Percentiles rank a stretch among this genome's conserved stretches.
phyloP scores from a whole-genome alignment of 176 grass and related monocot genomes.

The Triticum urartu region DNA sequence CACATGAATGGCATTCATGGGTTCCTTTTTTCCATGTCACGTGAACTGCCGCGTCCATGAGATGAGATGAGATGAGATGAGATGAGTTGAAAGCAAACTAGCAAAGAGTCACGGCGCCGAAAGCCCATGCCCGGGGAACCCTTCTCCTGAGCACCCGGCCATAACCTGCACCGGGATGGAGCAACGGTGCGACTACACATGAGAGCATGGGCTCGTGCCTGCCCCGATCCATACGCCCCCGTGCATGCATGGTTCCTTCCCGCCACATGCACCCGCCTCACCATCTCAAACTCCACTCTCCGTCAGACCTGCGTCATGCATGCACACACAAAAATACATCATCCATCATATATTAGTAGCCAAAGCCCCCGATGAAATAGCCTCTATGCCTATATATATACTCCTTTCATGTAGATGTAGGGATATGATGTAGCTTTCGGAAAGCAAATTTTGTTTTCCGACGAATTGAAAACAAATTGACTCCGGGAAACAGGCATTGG shows the following conservation, averaged over 20 bases:
- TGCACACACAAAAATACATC: neutral
- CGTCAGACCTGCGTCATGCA: conserved; percentile 23
- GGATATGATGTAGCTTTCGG: neutral
- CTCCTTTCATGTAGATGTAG: no score
- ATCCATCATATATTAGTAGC: neutral
- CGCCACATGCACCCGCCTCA: neutral
- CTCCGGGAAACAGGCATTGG: conserved; percentile 54
- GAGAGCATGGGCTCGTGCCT: neutral
- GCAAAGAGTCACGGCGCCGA: neutral
- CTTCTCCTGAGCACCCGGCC: neutral
- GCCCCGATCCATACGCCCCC: neutral
- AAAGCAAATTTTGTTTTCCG: conserved; percentile 11
- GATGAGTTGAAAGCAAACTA: neutral
- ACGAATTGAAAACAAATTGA: conserved; percentile 10
- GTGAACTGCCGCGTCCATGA: neutral
- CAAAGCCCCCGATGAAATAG: neutral
- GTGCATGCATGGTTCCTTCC: neutral
- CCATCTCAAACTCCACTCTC: neutral
- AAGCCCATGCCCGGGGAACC: conserved; percentile 22
- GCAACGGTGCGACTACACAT: neutral
- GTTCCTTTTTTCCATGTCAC: neutral
- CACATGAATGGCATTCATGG: neutral
- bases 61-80: no score
- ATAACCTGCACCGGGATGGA: conserved; percentile 12
- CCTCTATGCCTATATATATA: neutral